A percentile compares a stretch with the other conserved stretches of the same genome.
Conservation (phyloP, 148 eudicot genomes). For the Dysphania ambrosioides region DNA sequence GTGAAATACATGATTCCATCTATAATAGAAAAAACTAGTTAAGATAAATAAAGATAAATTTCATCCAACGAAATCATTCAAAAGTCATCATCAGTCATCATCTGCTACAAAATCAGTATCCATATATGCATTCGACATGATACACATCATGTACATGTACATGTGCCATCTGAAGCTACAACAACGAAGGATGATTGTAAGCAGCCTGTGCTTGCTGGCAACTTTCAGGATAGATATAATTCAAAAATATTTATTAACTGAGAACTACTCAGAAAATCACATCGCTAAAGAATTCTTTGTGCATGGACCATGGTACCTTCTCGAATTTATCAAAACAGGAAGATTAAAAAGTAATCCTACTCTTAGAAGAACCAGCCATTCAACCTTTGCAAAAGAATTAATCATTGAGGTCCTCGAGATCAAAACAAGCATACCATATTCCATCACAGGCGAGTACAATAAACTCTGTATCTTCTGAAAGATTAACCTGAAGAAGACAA, state of each 20-base stretch:
- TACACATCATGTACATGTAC: not conserved
- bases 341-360: not conserved
- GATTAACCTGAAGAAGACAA: slow-evolving; percentile 52
- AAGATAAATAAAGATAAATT: not conserved
- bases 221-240: not conserved
- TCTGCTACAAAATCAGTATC: not conserved
- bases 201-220: not conserved
- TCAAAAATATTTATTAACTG: not conserved
- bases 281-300: not conserved
- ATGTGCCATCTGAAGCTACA: not conserved
- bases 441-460: slow-evolving; percentile 84
- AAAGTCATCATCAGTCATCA: not conserved
- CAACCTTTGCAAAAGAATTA: not conserved
- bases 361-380: not conserved
- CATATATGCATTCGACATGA: not conserved
- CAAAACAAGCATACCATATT: slow-evolving; percentile 50
- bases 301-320: not conserved
- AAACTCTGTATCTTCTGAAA: slow-evolving; percentile 66
- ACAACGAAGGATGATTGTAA: not conserved
- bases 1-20: not conserved
- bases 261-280: not conserved
- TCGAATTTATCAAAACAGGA: not conserved
- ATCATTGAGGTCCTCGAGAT: not conserved
- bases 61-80: not conserved
- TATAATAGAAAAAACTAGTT: not conserved